Percentiles rank a stretch among this genome's conserved stretches.
These are phyloP conservation scores for Pseudoneurospora amorphoporcata DNA, from an alignment of 495 filamentous ascomycete species.

Conservation along the genomic window DNA sequence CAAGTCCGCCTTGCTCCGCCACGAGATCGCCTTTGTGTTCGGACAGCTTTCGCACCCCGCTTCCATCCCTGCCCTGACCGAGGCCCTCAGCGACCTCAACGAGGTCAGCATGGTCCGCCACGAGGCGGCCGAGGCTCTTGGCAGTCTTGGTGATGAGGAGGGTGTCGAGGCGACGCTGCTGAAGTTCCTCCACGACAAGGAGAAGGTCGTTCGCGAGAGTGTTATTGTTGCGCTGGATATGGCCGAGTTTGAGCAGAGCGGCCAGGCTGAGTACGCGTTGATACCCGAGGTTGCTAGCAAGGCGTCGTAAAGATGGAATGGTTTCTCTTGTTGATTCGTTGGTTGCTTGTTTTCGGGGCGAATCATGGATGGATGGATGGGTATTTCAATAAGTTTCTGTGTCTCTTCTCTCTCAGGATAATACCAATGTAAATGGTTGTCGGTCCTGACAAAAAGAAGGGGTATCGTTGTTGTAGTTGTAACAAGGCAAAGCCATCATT, in stretches of 20 bases:
- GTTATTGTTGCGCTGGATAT: conserved; percentile 94
- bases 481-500: background rate
- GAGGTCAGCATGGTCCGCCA: conserved; percentile 96
- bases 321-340: background rate
- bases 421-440: background rate
- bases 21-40: conserved; percentile 97
- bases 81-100: conserved; percentile 61
- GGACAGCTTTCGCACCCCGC: conserved; percentile 92
- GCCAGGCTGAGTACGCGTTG: conserved; percentile 81
- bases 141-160: conserved; percentile 85
- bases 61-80: conserved; percentile 81
- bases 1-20: conserved; percentile 85
- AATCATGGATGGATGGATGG: background rate
- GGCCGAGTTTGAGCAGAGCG: conserved; percentile 91
- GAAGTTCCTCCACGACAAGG: conserved; percentile 77
- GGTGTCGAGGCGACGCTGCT: conserved; percentile 81
- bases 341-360: background rate
- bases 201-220: conserved; percentile 89
- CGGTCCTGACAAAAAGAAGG: background rate
- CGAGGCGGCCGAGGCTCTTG: conserved; percentile 95
- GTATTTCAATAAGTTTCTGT: background rate
- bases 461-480: background rate
- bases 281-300: conserved; percentile 50
- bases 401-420: background rate
- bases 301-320: conserved; percentile 7